phyloP scores from a whole-genome alignment of 805 yeast species.

The Ogataea pilisensis region DNA sequence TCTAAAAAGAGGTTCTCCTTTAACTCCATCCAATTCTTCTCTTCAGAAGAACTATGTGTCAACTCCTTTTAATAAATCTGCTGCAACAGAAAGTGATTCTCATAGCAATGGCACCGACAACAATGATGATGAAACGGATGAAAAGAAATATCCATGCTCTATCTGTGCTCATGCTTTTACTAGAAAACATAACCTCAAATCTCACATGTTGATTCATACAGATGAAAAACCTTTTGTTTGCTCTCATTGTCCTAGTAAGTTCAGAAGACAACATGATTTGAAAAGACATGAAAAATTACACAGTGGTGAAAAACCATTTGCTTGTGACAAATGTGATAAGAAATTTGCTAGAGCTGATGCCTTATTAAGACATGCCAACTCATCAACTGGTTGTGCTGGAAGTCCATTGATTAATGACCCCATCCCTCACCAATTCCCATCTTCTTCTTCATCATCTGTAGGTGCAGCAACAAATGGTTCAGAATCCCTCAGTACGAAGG shows the following conservation, averaged over 20 bases:
- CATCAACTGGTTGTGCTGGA: constrained; percentile 27
- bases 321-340: constrained; percentile 57
- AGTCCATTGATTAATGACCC: background rate
- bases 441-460: no score
- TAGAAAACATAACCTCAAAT: constrained; percentile 68
- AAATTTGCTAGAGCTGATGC: constrained; percentile 76
- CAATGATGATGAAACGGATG: constrained; percentile 16
- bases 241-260: constrained; percentile 52
- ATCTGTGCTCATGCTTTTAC: constrained; percentile 63
- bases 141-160: constrained; percentile 47
- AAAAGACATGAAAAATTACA: constrained; percentile 73
- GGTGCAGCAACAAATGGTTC: background rate
- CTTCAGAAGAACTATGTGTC: no score
- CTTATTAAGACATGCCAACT: constrained; percentile 59
- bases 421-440: background rate
- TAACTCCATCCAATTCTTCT: no score
- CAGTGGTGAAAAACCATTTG: constrained; percentile 68
- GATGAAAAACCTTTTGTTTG: constrained; percentile 62
- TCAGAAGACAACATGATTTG: constrained; percentile 72
- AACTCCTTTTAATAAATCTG: no score
- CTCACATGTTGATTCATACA: constrained; percentile 68
- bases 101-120: constrained; percentile 11
- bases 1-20: background rate
- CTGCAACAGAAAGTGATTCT: no score
- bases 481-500: background rate